Evolutionary conservation across 352 stramenopile genomes (phyloP), one percentile per base, ranked within the genome.

Genomic region (Aphanomyces cochlioides): DNA sequence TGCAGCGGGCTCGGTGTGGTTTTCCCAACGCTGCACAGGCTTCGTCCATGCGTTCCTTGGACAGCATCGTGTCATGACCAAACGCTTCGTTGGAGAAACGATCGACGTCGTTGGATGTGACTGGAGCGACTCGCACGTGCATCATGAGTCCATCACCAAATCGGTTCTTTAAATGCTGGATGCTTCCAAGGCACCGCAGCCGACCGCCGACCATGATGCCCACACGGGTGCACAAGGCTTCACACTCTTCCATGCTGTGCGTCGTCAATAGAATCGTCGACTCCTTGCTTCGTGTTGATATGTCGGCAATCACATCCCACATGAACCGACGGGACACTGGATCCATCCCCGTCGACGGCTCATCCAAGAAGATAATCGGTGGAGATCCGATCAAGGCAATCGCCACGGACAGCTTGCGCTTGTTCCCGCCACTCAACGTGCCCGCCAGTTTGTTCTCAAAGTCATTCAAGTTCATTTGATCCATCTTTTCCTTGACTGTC

Each of bases 171-270:
- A 99, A 74, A 76, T 98, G 93, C 82, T 99, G 85, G 4, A 91
- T 76, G 54, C 78, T 96, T 53, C 92, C 92, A 28, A 98, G 76
- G 37, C 87, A 94, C 19, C 81, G 81, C 47, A 93, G 63, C 19
- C 77, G 79, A 41, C 85, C 85, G 50, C 84, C 80, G 0, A 90
- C 85, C 82, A 99, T 97, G 73, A 98, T 98, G 17, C 87, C 94
- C 57, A 99, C 94, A 37, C 93, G 87, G n/a, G 92, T 90, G 71
- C 93, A 98, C 5, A 98, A 79, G 13, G 88, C 88, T 67, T 98
- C 96, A n/a, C 85, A 96, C 74, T 99, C 95, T 65, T 98, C 85
- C 96, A 99, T 98, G 66, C 88, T 96, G 79, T 99, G 95, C 3
- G 93, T 98, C 12, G 95, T 98, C 3, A 98, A 75, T 7, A 98